phyloP scores from a whole-genome alignment of 306 rosid genomes.

The Adenanthera pavonina region DNA sequence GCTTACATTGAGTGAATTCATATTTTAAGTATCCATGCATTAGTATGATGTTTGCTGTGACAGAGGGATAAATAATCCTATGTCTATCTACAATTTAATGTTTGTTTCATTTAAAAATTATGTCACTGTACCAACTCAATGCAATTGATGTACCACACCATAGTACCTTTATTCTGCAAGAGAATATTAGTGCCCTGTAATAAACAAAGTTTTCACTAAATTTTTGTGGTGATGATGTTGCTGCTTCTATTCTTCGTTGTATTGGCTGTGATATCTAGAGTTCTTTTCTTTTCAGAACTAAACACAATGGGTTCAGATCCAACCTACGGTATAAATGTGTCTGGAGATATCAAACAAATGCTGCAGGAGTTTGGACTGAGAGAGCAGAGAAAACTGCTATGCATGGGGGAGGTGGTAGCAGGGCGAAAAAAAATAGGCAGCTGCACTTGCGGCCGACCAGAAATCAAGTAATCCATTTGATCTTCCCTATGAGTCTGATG shows the following conservation, averaged over 20 bases:
- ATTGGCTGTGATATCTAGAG: conserved; percentile 28
- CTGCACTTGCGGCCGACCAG: conserved; percentile 68
- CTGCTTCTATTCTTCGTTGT: conserved; percentile 18
- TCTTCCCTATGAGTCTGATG: too few relatives aligned
- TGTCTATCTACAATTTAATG: too few relatives aligned
- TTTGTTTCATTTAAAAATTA: too few relatives aligned
- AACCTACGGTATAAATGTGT: conserved; percentile 75
- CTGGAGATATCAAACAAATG: conserved; percentile 95
- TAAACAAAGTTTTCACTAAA: conserved; percentile 94
- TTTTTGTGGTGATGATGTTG: conserved; percentile 24
- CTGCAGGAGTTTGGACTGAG: conserved; percentile 92
- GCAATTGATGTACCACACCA: too few relatives aligned
- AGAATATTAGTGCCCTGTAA: conserved; percentile 89
- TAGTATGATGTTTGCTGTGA: too few relatives aligned
- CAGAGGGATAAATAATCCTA: too few relatives aligned
- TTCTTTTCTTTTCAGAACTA: conserved; percentile 59
- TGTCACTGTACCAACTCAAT: too few relatives aligned
- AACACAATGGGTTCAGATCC: conserved; percentile 75
- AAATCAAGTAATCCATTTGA: too few relatives aligned
- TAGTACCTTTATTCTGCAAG: conserved; percentile 52
- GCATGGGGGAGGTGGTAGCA: conserved; percentile 98
- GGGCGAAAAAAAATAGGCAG: conserved; percentile 93
- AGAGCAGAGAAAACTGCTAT: conserved; percentile 87
- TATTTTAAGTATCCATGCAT: too few relatives aligned
- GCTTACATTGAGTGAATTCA: too few relatives aligned